phyloP scores from a whole-genome alignment of 2,329 filamentous ascomycete genomes.

The Aspergillus sp. region DNA sequence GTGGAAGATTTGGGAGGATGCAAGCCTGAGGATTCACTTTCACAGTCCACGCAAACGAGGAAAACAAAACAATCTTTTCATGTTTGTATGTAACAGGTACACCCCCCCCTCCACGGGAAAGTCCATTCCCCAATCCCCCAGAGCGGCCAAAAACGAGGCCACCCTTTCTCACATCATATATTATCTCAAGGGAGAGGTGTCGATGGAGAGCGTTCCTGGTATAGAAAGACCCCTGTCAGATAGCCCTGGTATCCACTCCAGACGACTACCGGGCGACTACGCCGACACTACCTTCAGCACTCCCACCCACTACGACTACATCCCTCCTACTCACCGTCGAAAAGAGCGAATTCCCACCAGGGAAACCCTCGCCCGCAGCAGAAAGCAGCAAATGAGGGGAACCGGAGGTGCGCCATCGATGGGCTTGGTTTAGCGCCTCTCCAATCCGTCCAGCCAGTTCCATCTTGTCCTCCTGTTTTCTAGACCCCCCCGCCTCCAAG shows the following conservation, averaged over 20 bases:
- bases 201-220: not conserved
- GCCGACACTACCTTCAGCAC: not conserved
- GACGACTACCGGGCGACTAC: not conserved
- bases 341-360: not conserved
- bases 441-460: slow-evolving; percentile 1
- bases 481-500: not conserved
- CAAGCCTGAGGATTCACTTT: not conserved
- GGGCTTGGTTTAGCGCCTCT: not conserved
- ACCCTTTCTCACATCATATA: not conserved
- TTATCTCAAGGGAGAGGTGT: not conserved
- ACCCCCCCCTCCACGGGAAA: too few species aligned
- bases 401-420: slow-evolving; percentile 5
- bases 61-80: too few species aligned
- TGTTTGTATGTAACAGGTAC: too few species aligned
- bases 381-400: not conserved
- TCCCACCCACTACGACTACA: not conserved
- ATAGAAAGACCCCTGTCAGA: not conserved
- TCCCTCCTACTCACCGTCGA: not conserved
- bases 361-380: not conserved
- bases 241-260: too few species aligned
- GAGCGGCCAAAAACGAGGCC: too few species aligned
- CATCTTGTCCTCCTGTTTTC: not conserved
- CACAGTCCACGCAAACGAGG: not conserved
- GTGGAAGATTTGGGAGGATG: not conserved
- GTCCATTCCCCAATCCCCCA: too few species aligned